A percentile compares a stretch with the other conserved stretches of the same genome.
Conservation (phyloP, 768 basidiomycete species). For the Mycena olivaceomarginata region DNA sequence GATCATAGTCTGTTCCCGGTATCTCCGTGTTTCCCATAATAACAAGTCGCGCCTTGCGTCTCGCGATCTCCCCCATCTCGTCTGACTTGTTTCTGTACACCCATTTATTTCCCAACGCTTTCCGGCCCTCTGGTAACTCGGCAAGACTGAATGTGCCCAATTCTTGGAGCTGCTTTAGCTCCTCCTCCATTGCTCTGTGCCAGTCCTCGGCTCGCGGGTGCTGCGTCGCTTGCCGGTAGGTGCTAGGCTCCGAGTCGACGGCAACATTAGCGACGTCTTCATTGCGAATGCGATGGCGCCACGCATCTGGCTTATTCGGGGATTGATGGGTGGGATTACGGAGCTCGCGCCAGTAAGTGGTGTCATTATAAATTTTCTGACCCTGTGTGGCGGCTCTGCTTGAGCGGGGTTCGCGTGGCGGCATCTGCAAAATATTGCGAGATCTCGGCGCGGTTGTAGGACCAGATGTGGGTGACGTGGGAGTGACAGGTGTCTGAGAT, state of each 20-base stretch:
- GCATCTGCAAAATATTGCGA: constrained; percentile 17
- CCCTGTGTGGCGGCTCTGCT: constrained; percentile 1
- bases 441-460: background rate
- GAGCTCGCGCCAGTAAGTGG: constrained; percentile 15
- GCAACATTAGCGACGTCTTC: no score
- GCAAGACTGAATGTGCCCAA: background rate
- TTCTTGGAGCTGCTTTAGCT: no score
- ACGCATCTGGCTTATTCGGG: constrained; percentile 23
- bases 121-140: constrained; percentile 48
- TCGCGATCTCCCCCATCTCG: no score
- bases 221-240: no score
- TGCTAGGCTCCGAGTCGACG: no score
- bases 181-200: no score
- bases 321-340: constrained; percentile 20
- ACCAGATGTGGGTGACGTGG: background rate
- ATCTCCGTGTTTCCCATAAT: no score
- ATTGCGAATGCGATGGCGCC: no score
- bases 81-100: no score
- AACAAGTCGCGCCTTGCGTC: no score
- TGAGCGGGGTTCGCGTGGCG: background rate
- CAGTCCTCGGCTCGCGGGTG: no score
- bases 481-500: background rate
- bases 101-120: constrained; percentile 49
- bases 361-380: constrained; percentile 23
- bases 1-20: constrained; percentile 3